Conservation (phyloP, 371 early-diverging fungal genomes). For the Zancudomyces culisetae region DNA sequence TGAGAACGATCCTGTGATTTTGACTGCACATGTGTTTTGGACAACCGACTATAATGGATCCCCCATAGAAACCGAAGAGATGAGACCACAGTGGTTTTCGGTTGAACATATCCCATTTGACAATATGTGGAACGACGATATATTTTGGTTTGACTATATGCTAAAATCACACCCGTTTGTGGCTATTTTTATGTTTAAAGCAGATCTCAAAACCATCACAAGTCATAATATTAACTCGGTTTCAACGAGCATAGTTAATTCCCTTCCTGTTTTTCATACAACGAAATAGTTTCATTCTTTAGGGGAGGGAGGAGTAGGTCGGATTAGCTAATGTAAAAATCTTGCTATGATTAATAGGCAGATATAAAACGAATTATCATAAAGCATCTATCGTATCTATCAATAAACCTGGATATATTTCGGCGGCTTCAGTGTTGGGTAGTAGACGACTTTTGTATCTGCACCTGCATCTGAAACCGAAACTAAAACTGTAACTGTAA, state of each 20-base stretch:
- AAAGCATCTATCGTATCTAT: too few relatives aligned
- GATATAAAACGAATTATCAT: too few relatives aligned
- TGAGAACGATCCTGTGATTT: conserved; percentile 26
- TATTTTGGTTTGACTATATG: conserved; percentile 15
- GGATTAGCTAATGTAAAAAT: too few relatives aligned
- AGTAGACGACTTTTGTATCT: too few relatives aligned
- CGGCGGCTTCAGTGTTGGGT: too few relatives aligned
- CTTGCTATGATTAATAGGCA: too few relatives aligned
- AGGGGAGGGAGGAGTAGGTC: too few relatives aligned
- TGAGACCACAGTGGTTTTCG: conserved; percentile 16
- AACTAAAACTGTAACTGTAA: too few relatives aligned
- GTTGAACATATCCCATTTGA: conserved; percentile 8
- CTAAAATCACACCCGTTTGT: conserved; percentile 8
- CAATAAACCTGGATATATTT: too few relatives aligned
- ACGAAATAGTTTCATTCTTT: neutral
- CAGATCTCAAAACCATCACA: conserved; percentile 11
- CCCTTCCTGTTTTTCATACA: neutral
- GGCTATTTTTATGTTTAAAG: conserved; percentile 16
- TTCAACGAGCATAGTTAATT: neutral
- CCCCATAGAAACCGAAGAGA: conserved; percentile 31
- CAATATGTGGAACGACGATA: conserved; percentile 12
- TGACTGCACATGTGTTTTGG: conserved; percentile 38
- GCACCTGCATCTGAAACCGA: too few relatives aligned
- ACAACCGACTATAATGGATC: conserved; percentile 26
- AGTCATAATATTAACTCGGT: neutral